Percentiles rank a stretch among this genome's conserved stretches.
phyloP scores from a whole-genome alignment of 768 basidiomycete genomes.

The Lactarius pseudohatsudake region DNA sequence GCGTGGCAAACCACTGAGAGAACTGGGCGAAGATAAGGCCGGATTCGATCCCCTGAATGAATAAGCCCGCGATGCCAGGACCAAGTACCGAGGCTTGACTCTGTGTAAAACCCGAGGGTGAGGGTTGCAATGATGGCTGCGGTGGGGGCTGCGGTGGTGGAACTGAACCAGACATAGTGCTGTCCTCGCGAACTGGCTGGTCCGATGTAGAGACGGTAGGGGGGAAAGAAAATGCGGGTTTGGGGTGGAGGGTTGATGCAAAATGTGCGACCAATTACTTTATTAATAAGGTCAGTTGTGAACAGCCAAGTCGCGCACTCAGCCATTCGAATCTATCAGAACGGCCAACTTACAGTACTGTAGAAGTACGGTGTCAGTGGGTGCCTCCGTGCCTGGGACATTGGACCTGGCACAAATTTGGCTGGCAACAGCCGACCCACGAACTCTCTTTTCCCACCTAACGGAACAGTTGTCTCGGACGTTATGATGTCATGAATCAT shows the following conservation, averaged over 20 bases:
- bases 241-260: background rate
- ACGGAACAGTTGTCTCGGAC: background rate
- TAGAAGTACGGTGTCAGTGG: too few species aligned
- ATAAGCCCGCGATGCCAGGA: constrained; percentile 10
- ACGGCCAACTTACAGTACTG: too few species aligned
- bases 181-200: background rate
- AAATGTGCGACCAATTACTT: background rate
- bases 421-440: background rate
- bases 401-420: background rate
- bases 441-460: background rate
- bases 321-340: background rate
- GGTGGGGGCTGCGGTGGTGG: background rate
- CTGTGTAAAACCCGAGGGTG: background rate
- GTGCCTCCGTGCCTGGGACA: background rate
- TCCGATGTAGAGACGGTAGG: background rate
- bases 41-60: too few species aligned
- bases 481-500: background rate
- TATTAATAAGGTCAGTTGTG: background rate
- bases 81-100: constrained; percentile 3
- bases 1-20: too few species aligned
- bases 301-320: background rate
- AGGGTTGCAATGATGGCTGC: too few species aligned
- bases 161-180: background rate
- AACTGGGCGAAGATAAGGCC: too few species aligned
- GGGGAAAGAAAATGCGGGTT: background rate